Percentiles rank a stretch among this genome's conserved stretches.
phyloP scores from a whole-genome alignment of 495 filamentous ascomycete species.

The Neurospora pannonica region DNA sequence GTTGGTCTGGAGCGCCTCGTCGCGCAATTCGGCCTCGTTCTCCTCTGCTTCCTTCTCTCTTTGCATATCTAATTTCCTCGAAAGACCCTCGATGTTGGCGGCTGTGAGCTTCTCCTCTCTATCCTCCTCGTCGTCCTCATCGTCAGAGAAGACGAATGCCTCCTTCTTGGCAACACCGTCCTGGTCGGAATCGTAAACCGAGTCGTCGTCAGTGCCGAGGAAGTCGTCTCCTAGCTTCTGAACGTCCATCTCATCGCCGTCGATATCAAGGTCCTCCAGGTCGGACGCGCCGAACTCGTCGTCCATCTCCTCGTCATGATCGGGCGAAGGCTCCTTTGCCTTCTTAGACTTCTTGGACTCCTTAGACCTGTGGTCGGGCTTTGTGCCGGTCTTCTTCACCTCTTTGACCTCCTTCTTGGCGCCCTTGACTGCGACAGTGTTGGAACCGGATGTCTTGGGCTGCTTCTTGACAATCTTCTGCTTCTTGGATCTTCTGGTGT shows the following conservation, averaged over 20 bases:
- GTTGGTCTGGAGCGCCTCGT: slow-evolving; percentile 89
- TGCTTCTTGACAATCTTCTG: slow-evolving; percentile 47
- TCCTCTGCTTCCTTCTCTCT: slow-evolving; percentile 62
- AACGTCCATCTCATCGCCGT: slow-evolving; percentile 30
- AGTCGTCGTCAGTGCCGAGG: slow-evolving; percentile 47
- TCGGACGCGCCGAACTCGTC: slow-evolving; percentile 37
- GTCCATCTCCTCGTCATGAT: slow-evolving; percentile 43
- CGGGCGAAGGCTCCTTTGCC: slow-evolving; percentile 28
- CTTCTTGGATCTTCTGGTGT: slow-evolving; percentile 49
- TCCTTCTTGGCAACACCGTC: slow-evolving; percentile 47
- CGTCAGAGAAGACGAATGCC: slow-evolving; percentile 80
- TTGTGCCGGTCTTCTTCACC: slow-evolving; percentile 1
- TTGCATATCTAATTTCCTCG: slow-evolving; percentile 66
- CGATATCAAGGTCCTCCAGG: slow-evolving; percentile 48
- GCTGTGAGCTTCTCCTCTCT: slow-evolving; percentile 87
- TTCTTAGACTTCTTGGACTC: slow-evolving; percentile 37
- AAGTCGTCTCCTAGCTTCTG: slow-evolving; percentile 44
- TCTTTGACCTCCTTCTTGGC: slow-evolving; percentile 10
- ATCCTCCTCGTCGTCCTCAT: slow-evolving; percentile 83
- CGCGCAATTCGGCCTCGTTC: slow-evolving; percentile 71
- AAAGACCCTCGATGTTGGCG: slow-evolving; percentile 89
- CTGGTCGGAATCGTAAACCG: slow-evolving; percentile 68
- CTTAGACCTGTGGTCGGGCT: slow-evolving; percentile 10
- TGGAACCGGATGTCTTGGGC: slow-evolving; percentile 24
- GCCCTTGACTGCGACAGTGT: slow-evolving; percentile 25